A percentile compares a stretch with the other conserved stretches of the same genome.
phyloP scores from a whole-genome alignment of 148 eudicot species.

The Vaccinium darrowii region DNA sequence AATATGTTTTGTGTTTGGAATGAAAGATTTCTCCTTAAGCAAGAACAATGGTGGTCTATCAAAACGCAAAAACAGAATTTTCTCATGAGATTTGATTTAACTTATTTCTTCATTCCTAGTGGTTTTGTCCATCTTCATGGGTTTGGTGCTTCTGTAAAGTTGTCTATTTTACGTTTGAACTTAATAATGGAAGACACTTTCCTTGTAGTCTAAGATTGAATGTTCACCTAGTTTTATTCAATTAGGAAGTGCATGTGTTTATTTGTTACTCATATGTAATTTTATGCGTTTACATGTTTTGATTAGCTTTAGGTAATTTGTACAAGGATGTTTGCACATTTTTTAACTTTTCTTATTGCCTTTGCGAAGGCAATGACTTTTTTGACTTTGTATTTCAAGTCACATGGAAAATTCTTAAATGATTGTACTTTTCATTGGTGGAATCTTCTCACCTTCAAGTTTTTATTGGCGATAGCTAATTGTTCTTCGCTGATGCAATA shows the following conservation, averaged over 20 bases:
- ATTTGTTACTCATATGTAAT: background rate
- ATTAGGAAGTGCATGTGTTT: background rate
- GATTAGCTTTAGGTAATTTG: background rate
- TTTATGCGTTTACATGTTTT: background rate
- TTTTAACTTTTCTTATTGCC: background rate
- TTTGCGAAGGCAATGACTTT: background rate
- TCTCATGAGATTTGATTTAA: background rate
- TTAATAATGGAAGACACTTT: background rate
- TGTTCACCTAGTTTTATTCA: background rate
- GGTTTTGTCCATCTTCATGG: background rate
- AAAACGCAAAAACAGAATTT: background rate
- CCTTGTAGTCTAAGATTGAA: background rate
- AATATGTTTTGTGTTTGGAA: background rate
- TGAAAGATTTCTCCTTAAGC: constrained; percentile 3
- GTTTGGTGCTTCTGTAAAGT: background rate
- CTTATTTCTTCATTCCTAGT: background rate
- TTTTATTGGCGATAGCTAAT: background rate
- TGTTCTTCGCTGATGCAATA: background rate
- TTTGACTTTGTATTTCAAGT: background rate
- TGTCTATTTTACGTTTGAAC: background rate
- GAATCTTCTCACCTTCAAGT: background rate
- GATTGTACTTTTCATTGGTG: background rate
- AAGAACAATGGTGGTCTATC: background rate
- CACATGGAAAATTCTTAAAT: background rate
- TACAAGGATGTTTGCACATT: background rate